These are phyloP conservation scores for Suhomyces faveliae DNA, from an alignment of 805 yeast species.

Conservation along the genomic window DNA sequence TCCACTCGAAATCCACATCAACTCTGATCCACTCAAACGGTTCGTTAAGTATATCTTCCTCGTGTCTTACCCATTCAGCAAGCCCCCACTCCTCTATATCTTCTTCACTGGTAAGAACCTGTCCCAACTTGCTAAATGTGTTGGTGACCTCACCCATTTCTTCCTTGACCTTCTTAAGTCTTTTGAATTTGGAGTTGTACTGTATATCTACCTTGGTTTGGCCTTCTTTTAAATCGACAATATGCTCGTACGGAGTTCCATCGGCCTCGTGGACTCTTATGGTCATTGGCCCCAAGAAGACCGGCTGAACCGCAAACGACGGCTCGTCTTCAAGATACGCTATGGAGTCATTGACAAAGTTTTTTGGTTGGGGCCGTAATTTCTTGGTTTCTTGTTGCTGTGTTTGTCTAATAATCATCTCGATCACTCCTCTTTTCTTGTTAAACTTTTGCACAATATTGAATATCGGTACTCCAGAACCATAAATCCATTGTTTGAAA, in stretches of 20 bases:
- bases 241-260: conserved; percentile 98
- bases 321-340: conserved; percentile 44
- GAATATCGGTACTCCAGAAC: conserved; percentile 86
- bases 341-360: conserved; percentile 47
- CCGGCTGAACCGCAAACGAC: conserved; percentile 39
- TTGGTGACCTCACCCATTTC: conserved; percentile 36
- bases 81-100: conserved; percentile 74
- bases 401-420: conserved; percentile 89
- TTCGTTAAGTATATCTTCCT: conserved; percentile 70
- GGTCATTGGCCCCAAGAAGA: conserved; percentile 93
- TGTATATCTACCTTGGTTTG: conserved; percentile 89
- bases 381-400: conserved; percentile 61
- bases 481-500: conserved; percentile 91
- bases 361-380: conserved; percentile 34
- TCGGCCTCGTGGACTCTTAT: conserved; percentile 96
- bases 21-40: conserved; percentile 97
- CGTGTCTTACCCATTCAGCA: conserved; percentile 66
- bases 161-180: conserved; percentile 63
- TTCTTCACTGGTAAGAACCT: conserved; percentile 57
- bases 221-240: conserved; percentile 83
- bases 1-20: conserved; percentile 99
- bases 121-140: conserved; percentile 61
- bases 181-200: conserved; percentile 89
- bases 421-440: conserved; percentile 89
- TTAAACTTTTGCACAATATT: conserved; percentile 89